Evolutionary conservation across 1,139 yeast species (phyloP).

Genomic region (Candida sp.): DNA sequence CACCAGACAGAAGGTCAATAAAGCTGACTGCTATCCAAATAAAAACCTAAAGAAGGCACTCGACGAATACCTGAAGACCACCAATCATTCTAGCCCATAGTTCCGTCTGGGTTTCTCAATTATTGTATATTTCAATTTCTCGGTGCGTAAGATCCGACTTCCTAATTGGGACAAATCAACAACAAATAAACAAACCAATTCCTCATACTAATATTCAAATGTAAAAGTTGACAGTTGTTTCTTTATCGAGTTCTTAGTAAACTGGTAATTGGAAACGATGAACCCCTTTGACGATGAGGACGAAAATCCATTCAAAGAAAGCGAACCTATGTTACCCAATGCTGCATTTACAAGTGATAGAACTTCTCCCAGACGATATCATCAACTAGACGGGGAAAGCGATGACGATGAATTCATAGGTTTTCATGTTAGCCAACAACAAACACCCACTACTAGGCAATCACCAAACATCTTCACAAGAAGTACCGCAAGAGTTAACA

Average conservation of each 20-base stretch:
- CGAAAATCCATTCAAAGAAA: slow-evolving; percentile 31
- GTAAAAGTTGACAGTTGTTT: not conserved
- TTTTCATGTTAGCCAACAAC: slow-evolving; percentile 26
- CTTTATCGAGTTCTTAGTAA: not conserved
- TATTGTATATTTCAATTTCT: not conserved
- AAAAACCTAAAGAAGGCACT: slow-evolving; percentile 8
- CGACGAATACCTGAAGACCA: not conserved
- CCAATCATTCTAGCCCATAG: not conserved
- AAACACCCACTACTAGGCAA: slow-evolving; percentile 21
- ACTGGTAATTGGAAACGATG: slow-evolving; percentile 3
- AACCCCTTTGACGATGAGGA: slow-evolving; percentile 36
- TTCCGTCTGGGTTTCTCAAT: not conserved
- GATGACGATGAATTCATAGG: slow-evolving; percentile 24
- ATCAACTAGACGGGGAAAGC: slow-evolving; percentile 21
- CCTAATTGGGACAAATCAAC: slow-evolving; percentile 1
- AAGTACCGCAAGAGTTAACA: slow-evolving; percentile 41
- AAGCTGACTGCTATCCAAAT: slow-evolving; percentile 17
- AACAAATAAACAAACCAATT: slow-evolving; percentile 2
- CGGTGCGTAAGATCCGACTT: not conserved
- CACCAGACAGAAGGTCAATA: slow-evolving; percentile 18
- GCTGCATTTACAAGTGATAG: slow-evolving; percentile 42
- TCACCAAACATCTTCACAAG: slow-evolving; percentile 46
- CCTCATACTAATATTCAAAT: not conserved
- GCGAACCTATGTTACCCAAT: slow-evolving; percentile 29
- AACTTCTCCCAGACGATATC: slow-evolving; percentile 35